Base-by-base conservation (phyloP, 2,329 filamentous ascomycete species). In the Botrytis deweyae region DNA sequence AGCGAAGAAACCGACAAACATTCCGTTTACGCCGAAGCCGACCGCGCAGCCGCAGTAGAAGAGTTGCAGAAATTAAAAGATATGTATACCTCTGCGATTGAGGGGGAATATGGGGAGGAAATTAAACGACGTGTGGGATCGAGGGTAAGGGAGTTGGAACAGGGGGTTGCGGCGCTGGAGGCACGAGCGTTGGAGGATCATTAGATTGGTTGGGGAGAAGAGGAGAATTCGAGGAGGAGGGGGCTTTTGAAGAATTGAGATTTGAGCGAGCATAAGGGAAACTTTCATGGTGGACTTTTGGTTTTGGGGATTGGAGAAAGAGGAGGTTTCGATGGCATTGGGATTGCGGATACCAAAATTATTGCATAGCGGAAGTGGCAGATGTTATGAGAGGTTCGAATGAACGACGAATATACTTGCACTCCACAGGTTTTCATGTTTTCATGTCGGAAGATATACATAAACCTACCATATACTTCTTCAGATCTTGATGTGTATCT, bases 1-100 rank as follows among this genome's bases (percentile, higher is more conserved):
- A 82, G 82, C 0, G 84, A 86, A 72, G 84, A 84, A 75, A 86
- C 84, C 1, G 82, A 85, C 59, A 80, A 79, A 44, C 79, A 82
- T 1, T 84, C 84, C 3, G 83, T 85, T 72, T 86, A 86, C 78
- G 85, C 84, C 1, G 81, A 82, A 18, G 84, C 82, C 0, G 85
- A 86, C 76, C 82, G 85, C 5, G 82, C 82, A 52, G 83, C 84
- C 6, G 84, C 84, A 5, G 83, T 84, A 44, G 84, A 86, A 72
- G 84, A 84, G 8, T 77, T 86, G 67, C 80, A 84, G 70, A 81
- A 83, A 59, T 73, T 82, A 65, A 80, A 81, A 75, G 74, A 72
- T 55, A 78, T 79, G 78, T 81, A 78, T 72, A 76, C 79, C 46
- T 64, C 79, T 42, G 79, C 79, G 33, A 75, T 84, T 14, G 78